phyloP scores from a whole-genome alignment of 495 filamentous ascomycete species.

The Hyaloscypha variabilis region DNA sequence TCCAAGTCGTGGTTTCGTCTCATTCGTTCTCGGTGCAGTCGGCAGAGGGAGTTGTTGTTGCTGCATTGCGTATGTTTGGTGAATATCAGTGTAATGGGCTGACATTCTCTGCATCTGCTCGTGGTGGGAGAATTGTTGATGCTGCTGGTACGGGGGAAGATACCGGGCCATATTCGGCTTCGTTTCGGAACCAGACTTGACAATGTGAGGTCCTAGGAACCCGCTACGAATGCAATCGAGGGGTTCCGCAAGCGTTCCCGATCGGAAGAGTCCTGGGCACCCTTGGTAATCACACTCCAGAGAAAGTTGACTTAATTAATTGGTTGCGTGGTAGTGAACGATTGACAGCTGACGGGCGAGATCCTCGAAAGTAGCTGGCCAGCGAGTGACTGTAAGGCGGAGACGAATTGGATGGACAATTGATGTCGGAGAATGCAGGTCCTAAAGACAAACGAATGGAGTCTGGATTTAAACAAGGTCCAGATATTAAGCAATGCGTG shows the following conservation, averaged over 20 bases:
- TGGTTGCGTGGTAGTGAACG: background rate
- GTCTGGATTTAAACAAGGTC: conserved; percentile 3
- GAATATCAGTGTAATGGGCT: conserved; percentile 17
- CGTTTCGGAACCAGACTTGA: conserved; percentile 15
- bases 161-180: conserved; percentile 25
- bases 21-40: conserved; percentile 29
- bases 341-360: background rate
- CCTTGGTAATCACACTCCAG: background rate
- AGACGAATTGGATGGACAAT: background rate
- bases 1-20: conserved; percentile 69
- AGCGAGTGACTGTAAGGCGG: background rate
- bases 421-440: background rate
- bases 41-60: conserved; percentile 20
- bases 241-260: background rate
- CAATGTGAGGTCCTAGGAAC: background rate
- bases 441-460: conserved; percentile 22
- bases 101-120: conserved; percentile 14
- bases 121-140: conserved; percentile 12
- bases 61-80: conserved; percentile 11
- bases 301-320: background rate
- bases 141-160: conserved; percentile 22
- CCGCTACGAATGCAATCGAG: conserved; percentile 9
- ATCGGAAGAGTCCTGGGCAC: background rate
- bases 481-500: background rate
- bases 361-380: background rate